These are phyloP conservation scores for Periglandula ipomoeae DNA, from an alignment of 2,329 filamentous ascomycete genomes.

Conservation along the genomic window DNA sequence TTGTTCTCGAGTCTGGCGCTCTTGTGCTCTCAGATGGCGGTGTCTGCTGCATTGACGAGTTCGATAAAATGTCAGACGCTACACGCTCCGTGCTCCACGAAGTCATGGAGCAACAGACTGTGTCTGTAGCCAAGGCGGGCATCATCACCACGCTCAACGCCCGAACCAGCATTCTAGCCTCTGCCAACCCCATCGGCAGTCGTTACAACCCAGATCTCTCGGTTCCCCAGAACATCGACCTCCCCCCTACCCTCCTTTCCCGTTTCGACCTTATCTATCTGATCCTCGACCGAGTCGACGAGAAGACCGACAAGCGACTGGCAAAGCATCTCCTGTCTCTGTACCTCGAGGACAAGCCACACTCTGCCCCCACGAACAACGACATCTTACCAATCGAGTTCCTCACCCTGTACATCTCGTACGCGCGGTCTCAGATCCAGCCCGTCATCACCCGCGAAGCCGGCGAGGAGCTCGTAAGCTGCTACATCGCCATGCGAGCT, in stretches of 20 bases:
- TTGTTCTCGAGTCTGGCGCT: conserved; percentile 72
- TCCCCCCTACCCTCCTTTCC: conserved; percentile 87
- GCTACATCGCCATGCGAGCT: conserved; percentile 92
- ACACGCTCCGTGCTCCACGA: conserved; percentile 77
- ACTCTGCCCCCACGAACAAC: conserved; percentile 62
- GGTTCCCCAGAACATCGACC: conserved; percentile 95
- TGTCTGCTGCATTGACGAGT: conserved; percentile 78
- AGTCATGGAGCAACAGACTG: conserved; percentile 83
- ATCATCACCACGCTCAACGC: conserved; percentile 97
- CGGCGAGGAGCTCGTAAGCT: conserved; percentile 71
- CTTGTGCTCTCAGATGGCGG: conserved; percentile 72
- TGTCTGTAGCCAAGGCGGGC: conserved; percentile 79
- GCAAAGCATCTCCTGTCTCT: conserved; percentile 91
- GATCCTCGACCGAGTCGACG: conserved; percentile 88
- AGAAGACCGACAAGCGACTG: conserved; percentile 77
- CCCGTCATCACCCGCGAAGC: conserved; percentile 73
- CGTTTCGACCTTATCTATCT: conserved; percentile 97
- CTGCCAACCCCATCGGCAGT: conserved; percentile 94
- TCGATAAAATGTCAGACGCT: conserved; percentile 76
- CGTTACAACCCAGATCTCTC: conserved; percentile 95
- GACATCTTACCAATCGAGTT: conserved; percentile 92
- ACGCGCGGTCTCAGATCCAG: conserved; percentile 79
- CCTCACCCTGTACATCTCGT: conserved; percentile 93
- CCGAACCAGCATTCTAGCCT: conserved; percentile 88
- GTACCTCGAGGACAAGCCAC: conserved; percentile 91